Evolutionary conservation across 1,139 yeast genomes (phyloP).

Genomic region (Geotrichum fermentans): DNA sequence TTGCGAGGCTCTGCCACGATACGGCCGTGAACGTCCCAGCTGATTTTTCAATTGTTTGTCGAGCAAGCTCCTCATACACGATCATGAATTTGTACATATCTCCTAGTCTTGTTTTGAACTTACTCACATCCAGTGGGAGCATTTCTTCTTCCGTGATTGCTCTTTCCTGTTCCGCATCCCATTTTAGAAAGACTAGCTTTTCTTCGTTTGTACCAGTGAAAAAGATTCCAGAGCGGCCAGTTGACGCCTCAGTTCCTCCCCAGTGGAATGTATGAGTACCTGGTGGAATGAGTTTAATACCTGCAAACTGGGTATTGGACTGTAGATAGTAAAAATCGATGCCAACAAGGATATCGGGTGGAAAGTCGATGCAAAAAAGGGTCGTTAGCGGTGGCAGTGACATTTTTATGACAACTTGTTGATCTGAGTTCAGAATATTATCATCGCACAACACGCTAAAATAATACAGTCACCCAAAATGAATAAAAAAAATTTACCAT

Average conservation of each 20-base stretch:
- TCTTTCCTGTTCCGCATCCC: conserved; percentile 32
- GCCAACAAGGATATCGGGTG: conserved; percentile 36
- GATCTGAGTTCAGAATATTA: no score
- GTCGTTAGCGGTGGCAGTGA: conserved; percentile 19
- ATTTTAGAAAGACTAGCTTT: conserved; percentile 28
- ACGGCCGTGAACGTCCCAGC: background rate
- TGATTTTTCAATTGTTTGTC: conserved; percentile 3
- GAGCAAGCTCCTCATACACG: conserved; percentile 20
- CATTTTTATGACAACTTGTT: conserved; percentile 11
- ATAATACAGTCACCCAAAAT: background rate
- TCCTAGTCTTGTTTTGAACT: conserved; percentile 29
- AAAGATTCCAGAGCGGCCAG: conserved; percentile 34
- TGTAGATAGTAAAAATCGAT: conserved; percentile 41
- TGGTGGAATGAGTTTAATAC: conserved; percentile 39
- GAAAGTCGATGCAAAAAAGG: conserved; percentile 20
- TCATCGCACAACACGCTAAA: no score
- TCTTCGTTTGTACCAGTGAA: conserved; percentile 28
- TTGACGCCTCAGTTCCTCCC: conserved; percentile 30
- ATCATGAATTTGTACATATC: conserved; percentile 37
- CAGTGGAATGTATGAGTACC: conserved; percentile 42
- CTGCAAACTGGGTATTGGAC: conserved; percentile 35
- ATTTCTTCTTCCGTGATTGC: conserved; percentile 31
- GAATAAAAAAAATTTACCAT: background rate
- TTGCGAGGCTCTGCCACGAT: conserved; percentile 32
- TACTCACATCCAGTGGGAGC: conserved; percentile 34